A percentile compares a stretch with the other conserved stretches of the same genome.
These are phyloP conservation scores for Rhodocollybia butyracea DNA, from an alignment of 768 basidiomycete species.

Conservation along the genomic window DNA sequence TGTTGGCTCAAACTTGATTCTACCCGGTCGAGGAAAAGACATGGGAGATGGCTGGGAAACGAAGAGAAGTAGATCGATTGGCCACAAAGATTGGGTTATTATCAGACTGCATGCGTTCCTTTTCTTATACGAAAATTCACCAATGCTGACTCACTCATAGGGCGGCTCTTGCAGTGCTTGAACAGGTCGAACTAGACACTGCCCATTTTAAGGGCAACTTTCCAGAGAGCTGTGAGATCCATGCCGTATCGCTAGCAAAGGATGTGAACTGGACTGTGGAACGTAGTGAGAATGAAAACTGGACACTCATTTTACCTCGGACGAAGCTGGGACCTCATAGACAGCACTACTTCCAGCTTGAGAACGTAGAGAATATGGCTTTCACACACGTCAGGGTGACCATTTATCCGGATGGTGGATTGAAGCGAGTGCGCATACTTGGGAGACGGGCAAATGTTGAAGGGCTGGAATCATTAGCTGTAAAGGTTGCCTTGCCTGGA, in stretches of 20 bases:
- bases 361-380: slow-evolving; percentile 49
- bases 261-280: slow-evolving; percentile 36
- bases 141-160: slow-evolving; percentile 32
- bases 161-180: slow-evolving; percentile 70
- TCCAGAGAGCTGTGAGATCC: slow-evolving; percentile 82
- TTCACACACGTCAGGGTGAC: slow-evolving; percentile 87
- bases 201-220: slow-evolving; percentile 96
- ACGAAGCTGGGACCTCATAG: slow-evolving; percentile 86
- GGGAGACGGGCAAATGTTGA: slow-evolving; percentile 49
- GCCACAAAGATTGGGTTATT: slow-evolving; percentile 89
- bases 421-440: slow-evolving; percentile 87
- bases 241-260: slow-evolving; percentile 44
- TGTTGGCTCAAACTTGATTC: slow-evolving; percentile 82
- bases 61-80: slow-evolving; percentile 74
- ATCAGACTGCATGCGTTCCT: slow-evolving; percentile 72
- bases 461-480: background rate
- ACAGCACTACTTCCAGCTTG: slow-evolving; percentile 86
- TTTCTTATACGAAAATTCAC: slow-evolving; percentile 2
- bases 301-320: slow-evolving; percentile 73
- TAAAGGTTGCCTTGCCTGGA: slow-evolving; percentile 1
- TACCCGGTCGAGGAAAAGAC: slow-evolving; percentile 89
- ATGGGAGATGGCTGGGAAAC: slow-evolving; percentile 99
- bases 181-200: slow-evolving; percentile 86
- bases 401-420: slow-evolving; percentile 92
- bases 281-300: slow-evolving; percentile 43